These are phyloP conservation scores for Penicillium coprophilum DNA, from an alignment of 495 filamentous ascomycete species.

Conservation along the genomic window DNA sequence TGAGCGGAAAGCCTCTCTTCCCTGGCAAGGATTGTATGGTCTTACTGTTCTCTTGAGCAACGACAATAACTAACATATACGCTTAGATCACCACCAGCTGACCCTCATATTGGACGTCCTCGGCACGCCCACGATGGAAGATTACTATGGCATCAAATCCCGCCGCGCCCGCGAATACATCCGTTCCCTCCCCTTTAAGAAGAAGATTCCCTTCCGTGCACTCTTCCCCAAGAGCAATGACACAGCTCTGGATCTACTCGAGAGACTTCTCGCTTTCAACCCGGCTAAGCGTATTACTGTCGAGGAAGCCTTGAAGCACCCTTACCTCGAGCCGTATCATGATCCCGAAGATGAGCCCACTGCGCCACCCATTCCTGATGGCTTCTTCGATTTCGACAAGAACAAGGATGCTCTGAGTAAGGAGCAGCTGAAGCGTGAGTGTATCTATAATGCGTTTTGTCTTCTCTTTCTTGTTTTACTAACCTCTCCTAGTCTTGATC, in stretches of 20 bases:
- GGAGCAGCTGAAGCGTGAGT: constrained; percentile 88
- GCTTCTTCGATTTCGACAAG: constrained; percentile 99
- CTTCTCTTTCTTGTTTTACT: constrained; percentile 9
- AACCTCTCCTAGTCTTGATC: constrained; percentile 65
- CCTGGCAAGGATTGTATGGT: constrained; percentile 95
- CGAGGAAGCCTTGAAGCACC: constrained; percentile 94
- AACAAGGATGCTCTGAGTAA: constrained; percentile 99
- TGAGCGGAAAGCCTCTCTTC: constrained; percentile 97
- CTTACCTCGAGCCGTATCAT: constrained; percentile 98
- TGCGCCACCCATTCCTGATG: constrained; percentile 91
- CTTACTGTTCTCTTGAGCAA: constrained; percentile 11
- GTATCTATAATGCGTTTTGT: neutral
- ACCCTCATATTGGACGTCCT: constrained; percentile 97
- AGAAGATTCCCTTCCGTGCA: constrained; percentile 97
- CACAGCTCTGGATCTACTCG: constrained; percentile 86
- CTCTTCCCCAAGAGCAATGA: constrained; percentile 98
- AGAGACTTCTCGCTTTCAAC: constrained; percentile 96
- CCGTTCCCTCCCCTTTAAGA: constrained; percentile 99
- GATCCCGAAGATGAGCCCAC: constrained; percentile 99
- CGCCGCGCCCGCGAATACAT: constrained; percentile 98
- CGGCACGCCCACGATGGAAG: constrained; percentile 99
- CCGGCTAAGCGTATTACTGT: constrained; percentile 98
- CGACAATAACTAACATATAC: constrained; percentile 1
- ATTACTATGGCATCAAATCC: constrained; percentile 99
- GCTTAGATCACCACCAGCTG: constrained; percentile 91